A percentile compares a stretch with the other conserved stretches of the same genome.
These are phyloP conservation scores for Heliophila coronopifolia DNA, from an alignment of 441 rosid genomes.

Conservation along the genomic window DNA sequence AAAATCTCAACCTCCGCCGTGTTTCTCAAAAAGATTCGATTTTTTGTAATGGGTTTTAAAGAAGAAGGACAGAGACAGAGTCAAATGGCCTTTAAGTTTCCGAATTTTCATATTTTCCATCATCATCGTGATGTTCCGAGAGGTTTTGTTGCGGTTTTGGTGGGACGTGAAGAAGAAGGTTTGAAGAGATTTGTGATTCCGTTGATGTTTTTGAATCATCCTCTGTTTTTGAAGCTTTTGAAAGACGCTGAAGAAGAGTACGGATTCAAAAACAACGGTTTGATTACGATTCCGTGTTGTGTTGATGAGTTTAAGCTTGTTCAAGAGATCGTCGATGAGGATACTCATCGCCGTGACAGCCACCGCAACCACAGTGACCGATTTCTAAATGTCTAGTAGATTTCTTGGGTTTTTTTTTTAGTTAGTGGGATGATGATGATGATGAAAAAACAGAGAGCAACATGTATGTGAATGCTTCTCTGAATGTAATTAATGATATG, in stretches of 20 bases:
- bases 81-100: slow-evolving; percentile 30
- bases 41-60: slow-evolving; percentile 37
- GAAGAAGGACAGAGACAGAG: slow-evolving; percentile 27
- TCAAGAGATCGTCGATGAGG: slow-evolving; percentile 60
- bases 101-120: slow-evolving; percentile 34
- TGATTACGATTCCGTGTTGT: slow-evolving; percentile 79
- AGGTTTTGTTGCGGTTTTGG: slow-evolving; percentile 68
- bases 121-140: slow-evolving; percentile 42
- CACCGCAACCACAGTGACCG: too few species aligned
- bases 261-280: slow-evolving; percentile 85
- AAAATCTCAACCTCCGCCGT: slow-evolving; percentile 1
- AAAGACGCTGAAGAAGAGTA: slow-evolving; percentile 88
- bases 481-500: too few species aligned
- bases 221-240: slow-evolving; percentile 67
- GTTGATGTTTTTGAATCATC: slow-evolving; percentile 80
- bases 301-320: slow-evolving; percentile 76
- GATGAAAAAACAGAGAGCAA: too few species aligned
- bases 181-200: slow-evolving; percentile 81
- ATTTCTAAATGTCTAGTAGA: too few species aligned
- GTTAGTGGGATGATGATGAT: too few species aligned
- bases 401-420: too few species aligned
- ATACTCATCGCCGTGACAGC: too few species aligned
- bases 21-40: slow-evolving; percentile 11
- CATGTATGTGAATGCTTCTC: too few species aligned
- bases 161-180: slow-evolving; percentile 51